Evolutionary conservation across 2,329 filamentous ascomycete genomes (phyloP).

Genomic region (Diaporthe longicolla): DNA sequence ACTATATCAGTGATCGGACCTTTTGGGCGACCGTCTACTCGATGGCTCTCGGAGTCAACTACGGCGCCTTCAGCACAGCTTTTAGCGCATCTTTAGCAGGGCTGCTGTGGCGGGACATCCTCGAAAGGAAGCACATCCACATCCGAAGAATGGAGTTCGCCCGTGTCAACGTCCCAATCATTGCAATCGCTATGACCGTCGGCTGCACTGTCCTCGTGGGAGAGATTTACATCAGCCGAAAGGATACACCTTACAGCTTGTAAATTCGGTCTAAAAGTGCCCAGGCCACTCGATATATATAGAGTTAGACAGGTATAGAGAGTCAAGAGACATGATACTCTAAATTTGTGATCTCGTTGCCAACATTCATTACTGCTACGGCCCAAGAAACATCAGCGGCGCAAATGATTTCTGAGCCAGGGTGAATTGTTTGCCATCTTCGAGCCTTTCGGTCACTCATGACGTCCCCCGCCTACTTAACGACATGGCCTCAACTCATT

Average conservation of each 20-base stretch:
- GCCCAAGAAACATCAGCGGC: background rate
- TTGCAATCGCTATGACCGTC: constrained; percentile 76
- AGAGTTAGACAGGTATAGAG: background rate
- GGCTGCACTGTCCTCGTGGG: constrained; percentile 73
- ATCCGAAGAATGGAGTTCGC: constrained; percentile 76
- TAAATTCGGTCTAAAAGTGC: background rate
- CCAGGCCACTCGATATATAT: background rate
- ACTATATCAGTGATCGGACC: constrained; percentile 71
- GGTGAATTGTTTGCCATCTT: background rate
- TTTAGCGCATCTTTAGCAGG: constrained; percentile 81
- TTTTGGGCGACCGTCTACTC: constrained; percentile 83
- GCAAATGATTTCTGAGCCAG: background rate
- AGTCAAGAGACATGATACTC: background rate
- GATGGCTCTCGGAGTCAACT: constrained; percentile 83
- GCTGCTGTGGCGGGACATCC: constrained; percentile 80
- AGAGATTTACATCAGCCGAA: constrained; percentile 72
- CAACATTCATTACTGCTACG: background rate
- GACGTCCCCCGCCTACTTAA: background rate
- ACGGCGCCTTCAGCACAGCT: constrained; percentile 79
- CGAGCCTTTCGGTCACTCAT: background rate
- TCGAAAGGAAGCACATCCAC: constrained; percentile 76
- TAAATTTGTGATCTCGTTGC: background rate
- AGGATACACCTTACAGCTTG: constrained; percentile 53
- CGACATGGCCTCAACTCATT: too few relatives aligned
- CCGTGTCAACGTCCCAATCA: constrained; percentile 78